A percentile compares a stretch with the other conserved stretches of the same genome.
Evolutionary conservation across 768 basidiomycete genomes (phyloP).

Genomic region (Chiua virens): DNA sequence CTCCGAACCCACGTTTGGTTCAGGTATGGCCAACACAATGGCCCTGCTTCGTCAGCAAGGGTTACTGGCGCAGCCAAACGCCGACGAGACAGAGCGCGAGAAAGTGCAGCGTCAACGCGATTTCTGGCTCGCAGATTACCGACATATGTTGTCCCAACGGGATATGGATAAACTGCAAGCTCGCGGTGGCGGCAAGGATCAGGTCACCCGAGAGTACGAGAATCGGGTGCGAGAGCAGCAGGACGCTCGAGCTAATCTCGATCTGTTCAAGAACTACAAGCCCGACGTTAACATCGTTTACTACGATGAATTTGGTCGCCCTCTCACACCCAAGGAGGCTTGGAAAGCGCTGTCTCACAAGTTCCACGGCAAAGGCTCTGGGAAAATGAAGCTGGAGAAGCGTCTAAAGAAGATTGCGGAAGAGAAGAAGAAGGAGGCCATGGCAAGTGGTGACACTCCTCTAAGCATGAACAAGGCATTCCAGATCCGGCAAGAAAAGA

Average conservation of each 20-base stretch:
- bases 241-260: constrained; percentile 78
- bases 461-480: constrained; percentile 94
- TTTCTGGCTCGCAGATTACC: constrained; percentile 86
- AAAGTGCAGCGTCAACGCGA: constrained; percentile 81
- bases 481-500: constrained; percentile 88
- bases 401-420: constrained; percentile 96
- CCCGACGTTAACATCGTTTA: constrained; percentile 97
- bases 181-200: constrained; percentile 84
- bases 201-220: constrained; percentile 92
- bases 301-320: constrained; percentile 92
- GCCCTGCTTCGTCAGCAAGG: constrained; percentile 91
- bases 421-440: constrained; percentile 90
- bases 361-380: constrained; percentile 97
- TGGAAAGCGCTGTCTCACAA: constrained; percentile 98
- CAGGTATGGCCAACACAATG: constrained; percentile 87
- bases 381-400: constrained; percentile 97
- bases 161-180: constrained; percentile 78
- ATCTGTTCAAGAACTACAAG: constrained; percentile 91
- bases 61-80: constrained; percentile 62
- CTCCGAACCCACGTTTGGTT: constrained; percentile 73
- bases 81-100: constrained; percentile 77
- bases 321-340: constrained; percentile 90
- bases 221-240: constrained; percentile 90
- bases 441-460: constrained; percentile 95
- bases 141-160: constrained; percentile 69